A percentile compares a stretch with the other conserved stretches of the same genome.
These are phyloP conservation scores for Neopestalotiopsis sp. DNA, from an alignment of 2,329 filamentous ascomycete species.

Conservation along the genomic window DNA sequence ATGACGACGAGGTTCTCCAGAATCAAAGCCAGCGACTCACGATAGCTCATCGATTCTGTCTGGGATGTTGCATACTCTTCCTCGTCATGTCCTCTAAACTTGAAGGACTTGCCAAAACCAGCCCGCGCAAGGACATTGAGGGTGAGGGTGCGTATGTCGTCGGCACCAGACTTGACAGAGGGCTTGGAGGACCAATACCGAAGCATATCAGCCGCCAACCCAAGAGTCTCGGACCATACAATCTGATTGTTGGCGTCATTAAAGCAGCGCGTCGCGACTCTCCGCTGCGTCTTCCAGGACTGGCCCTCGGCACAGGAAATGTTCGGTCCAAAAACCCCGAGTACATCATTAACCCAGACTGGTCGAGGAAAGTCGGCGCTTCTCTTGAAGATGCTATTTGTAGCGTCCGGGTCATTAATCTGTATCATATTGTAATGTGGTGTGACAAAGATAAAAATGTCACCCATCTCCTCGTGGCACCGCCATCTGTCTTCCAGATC, in stretches of 20 bases:
- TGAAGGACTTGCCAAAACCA: slow-evolving; percentile 31
- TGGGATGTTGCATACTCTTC: slow-evolving; percentile 24
- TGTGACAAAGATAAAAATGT: slow-evolving; percentile 11
- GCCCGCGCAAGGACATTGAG: slow-evolving; percentile 35
- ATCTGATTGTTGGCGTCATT: slow-evolving; percentile 35
- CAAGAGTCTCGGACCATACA: slow-evolving; percentile 34
- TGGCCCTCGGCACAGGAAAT: slow-evolving; percentile 1
- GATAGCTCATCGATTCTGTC: slow-evolving; percentile 24
- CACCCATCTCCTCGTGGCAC: background rate
- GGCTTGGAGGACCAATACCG: slow-evolving; percentile 31
- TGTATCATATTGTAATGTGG: background rate
- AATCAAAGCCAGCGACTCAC: slow-evolving; percentile 32
- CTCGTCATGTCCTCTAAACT: slow-evolving; percentile 29
- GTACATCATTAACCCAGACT: slow-evolving; percentile 10
- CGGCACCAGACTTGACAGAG: slow-evolving; percentile 26
- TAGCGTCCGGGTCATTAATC: slow-evolving; percentile 4
- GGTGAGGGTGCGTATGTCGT: slow-evolving; percentile 32
- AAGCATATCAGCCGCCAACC: slow-evolving; percentile 33
- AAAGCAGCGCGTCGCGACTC: slow-evolving; percentile 32
- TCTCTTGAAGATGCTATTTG: too few relatives aligned
- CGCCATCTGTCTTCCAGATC: background rate
- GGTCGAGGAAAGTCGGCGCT: too few relatives aligned
- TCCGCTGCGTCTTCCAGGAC: slow-evolving; percentile 31
- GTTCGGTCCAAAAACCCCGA: slow-evolving; percentile 28
- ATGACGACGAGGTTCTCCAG: slow-evolving; percentile 33